Conservation (phyloP, 768 basidiomycete species). For the Naganishia vaughanmartiniae region DNA sequence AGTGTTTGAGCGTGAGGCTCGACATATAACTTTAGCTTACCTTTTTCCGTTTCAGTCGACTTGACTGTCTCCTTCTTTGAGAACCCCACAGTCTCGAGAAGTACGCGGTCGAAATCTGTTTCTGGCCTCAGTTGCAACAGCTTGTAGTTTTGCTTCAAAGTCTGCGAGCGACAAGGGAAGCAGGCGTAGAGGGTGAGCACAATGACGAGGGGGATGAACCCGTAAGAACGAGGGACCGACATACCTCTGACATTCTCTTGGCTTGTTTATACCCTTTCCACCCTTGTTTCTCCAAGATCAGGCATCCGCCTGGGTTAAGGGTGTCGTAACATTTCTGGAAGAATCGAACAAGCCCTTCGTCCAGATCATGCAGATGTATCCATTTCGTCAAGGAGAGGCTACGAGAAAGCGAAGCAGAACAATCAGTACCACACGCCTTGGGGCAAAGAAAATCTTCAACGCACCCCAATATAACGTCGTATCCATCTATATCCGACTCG, state of each 20-base stretch:
- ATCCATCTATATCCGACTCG: slow-evolving; percentile 29
- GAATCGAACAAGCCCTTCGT: slow-evolving; percentile 36
- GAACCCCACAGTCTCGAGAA: slow-evolving; percentile 36
- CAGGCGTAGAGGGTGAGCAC: not conserved
- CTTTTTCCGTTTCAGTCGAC: slow-evolving; percentile 18
- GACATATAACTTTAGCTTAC: not conserved
- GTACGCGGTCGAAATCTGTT: slow-evolving; percentile 30
- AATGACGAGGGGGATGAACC: not conserved
- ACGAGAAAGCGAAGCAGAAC: not conserved
- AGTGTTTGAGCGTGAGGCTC: too few species aligned
- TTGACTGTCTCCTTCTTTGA: slow-evolving; percentile 23
- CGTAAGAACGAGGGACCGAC: slow-evolving; percentile 1
- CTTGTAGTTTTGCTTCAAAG: slow-evolving; percentile 29
- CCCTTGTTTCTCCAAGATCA: slow-evolving; percentile 39
- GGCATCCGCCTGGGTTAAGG: slow-evolving; percentile 32
- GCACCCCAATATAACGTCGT: slow-evolving; percentile 39
- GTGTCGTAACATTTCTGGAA: slow-evolving; percentile 33
- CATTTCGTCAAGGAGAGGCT: slow-evolving; percentile 40
- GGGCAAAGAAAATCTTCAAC: not conserved
- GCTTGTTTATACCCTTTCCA: slow-evolving; percentile 39
- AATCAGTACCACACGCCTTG: not conserved
- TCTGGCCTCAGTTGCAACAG: slow-evolving; percentile 34
- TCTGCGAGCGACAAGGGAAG: not conserved
- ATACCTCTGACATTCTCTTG: slow-evolving; percentile 28
- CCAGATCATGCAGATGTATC: slow-evolving; percentile 41